Evolutionary conservation across 164 flowering plant species (phyloP).

Genomic region (Vitis riparia): DNA sequence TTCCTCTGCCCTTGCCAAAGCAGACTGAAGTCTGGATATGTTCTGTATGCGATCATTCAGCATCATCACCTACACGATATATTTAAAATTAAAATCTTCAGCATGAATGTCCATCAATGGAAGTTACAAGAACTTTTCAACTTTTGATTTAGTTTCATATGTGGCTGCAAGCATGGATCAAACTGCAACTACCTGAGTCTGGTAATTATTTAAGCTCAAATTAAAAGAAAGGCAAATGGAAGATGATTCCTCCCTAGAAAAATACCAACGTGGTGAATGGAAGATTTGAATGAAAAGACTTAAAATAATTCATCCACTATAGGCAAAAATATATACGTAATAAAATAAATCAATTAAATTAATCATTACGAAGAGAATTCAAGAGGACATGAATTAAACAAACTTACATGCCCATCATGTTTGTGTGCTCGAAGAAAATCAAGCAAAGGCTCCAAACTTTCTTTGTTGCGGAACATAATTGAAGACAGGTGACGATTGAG

Average conservation of each 20-base stretch:
- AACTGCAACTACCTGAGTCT: no score
- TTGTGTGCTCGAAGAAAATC: slow-evolving; percentile 84
- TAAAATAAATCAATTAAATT: no score
- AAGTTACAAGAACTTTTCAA: background rate
- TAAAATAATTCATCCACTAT: no score
- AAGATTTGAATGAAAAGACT: no score
- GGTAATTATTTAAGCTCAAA: no score
- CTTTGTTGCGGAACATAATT: slow-evolving; percentile 75
- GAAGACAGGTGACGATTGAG: slow-evolving; percentile 97
- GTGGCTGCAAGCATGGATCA: no score
- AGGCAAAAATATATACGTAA: no score
- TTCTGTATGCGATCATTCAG: slow-evolving; percentile 83
- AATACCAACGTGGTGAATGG: no score
- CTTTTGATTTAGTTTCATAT: no score
- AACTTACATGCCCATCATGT: slow-evolving; percentile 79
- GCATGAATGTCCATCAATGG: background rate
- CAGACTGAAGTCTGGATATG: slow-evolving; percentile 62
- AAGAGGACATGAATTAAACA: background rate
- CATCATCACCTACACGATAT: slow-evolving; percentile 65
- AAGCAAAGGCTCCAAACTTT: slow-evolving; percentile 85
- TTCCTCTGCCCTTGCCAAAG: slow-evolving; percentile 78
- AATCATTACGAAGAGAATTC: background rate
- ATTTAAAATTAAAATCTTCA: background rate
- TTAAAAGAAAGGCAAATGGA: no score
- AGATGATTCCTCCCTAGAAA: no score